Evolutionary conservation across 352 stramenopile genomes (phyloP).

Genomic region (Phytophthora kernoviae): DNA sequence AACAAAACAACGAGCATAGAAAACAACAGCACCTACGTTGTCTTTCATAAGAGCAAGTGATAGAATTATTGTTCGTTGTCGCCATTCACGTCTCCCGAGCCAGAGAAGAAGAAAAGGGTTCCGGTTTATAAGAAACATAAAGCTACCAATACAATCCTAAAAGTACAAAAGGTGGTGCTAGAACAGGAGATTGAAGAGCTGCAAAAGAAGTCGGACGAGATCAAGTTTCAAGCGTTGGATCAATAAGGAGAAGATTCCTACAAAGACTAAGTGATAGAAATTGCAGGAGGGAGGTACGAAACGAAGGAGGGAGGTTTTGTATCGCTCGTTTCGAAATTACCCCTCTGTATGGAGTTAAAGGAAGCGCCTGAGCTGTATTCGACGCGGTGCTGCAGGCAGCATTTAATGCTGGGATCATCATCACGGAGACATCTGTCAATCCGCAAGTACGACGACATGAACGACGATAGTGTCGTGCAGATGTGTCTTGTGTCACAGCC

Average conservation of each 20-base stretch:
- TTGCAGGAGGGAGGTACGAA: constrained; percentile 32
- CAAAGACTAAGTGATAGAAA: constrained; percentile 1
- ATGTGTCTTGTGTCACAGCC: constrained; percentile 30
- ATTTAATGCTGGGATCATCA: constrained; percentile 33
- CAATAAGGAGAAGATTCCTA: background rate
- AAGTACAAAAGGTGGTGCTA: constrained; percentile 36
- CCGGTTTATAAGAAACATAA: constrained; percentile 41
- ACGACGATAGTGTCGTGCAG: constrained; percentile 19
- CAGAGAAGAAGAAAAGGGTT: constrained; percentile 11
- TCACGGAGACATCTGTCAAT: constrained; percentile 30
- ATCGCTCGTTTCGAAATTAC: constrained; percentile 49
- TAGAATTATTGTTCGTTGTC: no score
- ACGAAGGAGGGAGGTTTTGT: constrained; percentile 43
- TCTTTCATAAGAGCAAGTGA: no score
- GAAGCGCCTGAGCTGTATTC: constrained; percentile 26
- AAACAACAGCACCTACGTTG: no score
- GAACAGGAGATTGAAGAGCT: constrained; percentile 20
- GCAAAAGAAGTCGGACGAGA: constrained; percentile 15
- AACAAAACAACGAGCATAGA: no score
- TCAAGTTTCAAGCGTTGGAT: constrained; percentile 21
- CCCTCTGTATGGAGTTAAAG: constrained; percentile 10
- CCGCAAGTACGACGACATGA: constrained; percentile 37
- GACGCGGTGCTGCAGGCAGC: constrained; percentile 25
- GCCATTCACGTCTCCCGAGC: background rate
- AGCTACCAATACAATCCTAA: constrained; percentile 34